These are phyloP conservation scores for Kodamaea derodonti DNA, from an alignment of 1,139 yeast species.

Conservation along the genomic window DNA sequence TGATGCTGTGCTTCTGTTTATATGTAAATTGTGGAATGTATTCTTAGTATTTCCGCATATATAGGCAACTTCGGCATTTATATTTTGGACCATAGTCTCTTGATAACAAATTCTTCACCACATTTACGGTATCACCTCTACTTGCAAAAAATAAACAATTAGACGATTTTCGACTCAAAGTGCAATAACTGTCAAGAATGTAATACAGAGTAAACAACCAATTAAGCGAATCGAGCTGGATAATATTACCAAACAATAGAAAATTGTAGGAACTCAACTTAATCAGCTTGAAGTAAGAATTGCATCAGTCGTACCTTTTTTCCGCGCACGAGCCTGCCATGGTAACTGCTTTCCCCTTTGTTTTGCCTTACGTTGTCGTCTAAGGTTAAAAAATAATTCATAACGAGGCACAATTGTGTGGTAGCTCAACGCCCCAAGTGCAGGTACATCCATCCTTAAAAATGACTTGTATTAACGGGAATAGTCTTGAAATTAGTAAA, in stretches of 20 bases:
- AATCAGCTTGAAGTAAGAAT: background rate
- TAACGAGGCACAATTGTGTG: background rate
- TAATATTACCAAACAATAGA: background rate
- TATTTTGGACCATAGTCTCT: too few species aligned
- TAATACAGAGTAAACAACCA: background rate
- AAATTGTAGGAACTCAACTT: background rate
- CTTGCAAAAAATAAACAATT: background rate
- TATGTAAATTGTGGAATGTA: too few species aligned
- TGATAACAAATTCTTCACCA: too few species aligned
- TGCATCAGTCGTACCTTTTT: background rate
- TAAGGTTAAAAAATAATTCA: background rate
- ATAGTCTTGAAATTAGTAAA: too few species aligned
- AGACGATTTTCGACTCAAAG: too few species aligned
- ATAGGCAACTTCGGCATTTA: too few species aligned
- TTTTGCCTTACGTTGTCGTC: background rate
- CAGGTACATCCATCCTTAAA: too few species aligned
- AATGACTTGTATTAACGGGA: too few species aligned
- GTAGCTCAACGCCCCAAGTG: background rate
- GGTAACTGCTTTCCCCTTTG: constrained; percentile 1
- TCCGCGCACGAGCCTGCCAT: background rate
- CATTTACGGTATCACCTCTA: too few species aligned
- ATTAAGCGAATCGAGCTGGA: background rate
- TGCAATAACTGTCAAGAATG: background rate
- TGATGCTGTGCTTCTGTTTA: too few species aligned
- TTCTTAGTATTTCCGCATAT: too few species aligned